Base-by-base conservation (phyloP, 2,329 filamentous ascomycete species). In the Exserohilum rostratum region DNA sequence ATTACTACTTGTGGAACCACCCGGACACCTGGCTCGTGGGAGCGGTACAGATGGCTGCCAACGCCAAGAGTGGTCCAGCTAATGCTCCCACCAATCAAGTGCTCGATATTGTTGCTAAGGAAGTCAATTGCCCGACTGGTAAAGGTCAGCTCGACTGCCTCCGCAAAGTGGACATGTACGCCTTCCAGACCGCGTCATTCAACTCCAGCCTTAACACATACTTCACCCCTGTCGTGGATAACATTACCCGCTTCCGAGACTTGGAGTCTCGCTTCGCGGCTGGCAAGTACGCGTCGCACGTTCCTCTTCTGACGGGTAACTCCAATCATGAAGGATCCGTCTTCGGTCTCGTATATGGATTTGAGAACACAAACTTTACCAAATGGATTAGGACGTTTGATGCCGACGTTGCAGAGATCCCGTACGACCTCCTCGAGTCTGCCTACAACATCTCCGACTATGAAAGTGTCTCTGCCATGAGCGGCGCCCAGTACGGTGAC, bases 341-440 rank as follows among this genome's bases (percentile, higher is more conserved):
- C 18, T 69, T 70, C 27, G 54, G 55, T n/a, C 38, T 68, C 5
- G 66, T 70, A 2, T 70, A 70, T 15, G 55, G 58, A 5, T 55
- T 37, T 20, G 60, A 66, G 45, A 69, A 69, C 47, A 65, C 70
- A 25, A 70, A 76, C 44, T 76, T 75, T 55, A 74, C 73, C 57
- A 70, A 73, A 0, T 80, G 77, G 77, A 78, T 81, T 66, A 72
- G 76, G 11, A 77, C 76, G 1, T 79, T 79, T 43, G 68, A 78
- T 29, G 76, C 77, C 9, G 77, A 78, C 51, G 69, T 71, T 40
- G 75, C 71, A 2, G 69, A 77, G 33, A 72, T 79, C 10, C 71
- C 75, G 4, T 70, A 76, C 15, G 50, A 67, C 1, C 50, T 65
- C 5, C 63, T 79, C 5, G 52, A 74, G 25, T 60, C 49, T 1